A percentile compares a stretch with the other conserved stretches of the same genome.
Evolutionary conservation across 331 rosid genomes (phyloP).

Genomic region (Phaseolus coccineus): DNA sequence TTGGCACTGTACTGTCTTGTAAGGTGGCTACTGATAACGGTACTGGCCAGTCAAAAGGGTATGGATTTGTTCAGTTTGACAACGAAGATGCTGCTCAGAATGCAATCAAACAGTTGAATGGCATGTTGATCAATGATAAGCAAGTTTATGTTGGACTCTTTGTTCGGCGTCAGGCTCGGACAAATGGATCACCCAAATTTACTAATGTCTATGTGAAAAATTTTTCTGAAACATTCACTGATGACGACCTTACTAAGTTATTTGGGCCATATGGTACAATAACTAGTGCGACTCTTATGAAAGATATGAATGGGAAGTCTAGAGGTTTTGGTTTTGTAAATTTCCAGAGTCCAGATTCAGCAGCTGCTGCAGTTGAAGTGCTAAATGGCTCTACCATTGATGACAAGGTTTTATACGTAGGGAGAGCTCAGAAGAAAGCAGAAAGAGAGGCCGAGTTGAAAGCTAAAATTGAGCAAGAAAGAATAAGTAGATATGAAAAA

Average conservation of each 20-base stretch:
- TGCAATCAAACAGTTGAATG: constrained; percentile 70
- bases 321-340: constrained; percentile 88
- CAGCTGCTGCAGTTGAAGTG: constrained; percentile 71
- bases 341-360: constrained; percentile 60
- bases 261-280: constrained; percentile 66
- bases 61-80: constrained; percentile 87
- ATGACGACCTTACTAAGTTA: constrained; percentile 61
- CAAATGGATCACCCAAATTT: constrained; percentile 66
- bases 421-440: constrained; percentile 77
- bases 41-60: constrained; percentile 78
- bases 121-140: constrained; percentile 81
- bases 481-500: constrained; percentile 75
- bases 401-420: constrained; percentile 72
- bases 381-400: constrained; percentile 64
- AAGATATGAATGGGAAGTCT: constrained; percentile 73
- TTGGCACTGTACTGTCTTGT: constrained; percentile 86
- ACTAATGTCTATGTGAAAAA: constrained; percentile 84
- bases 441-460: constrained; percentile 82
- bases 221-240: constrained; percentile 57
- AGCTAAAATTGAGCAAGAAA: constrained; percentile 78
- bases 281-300: constrained; percentile 72
- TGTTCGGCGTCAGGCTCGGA: constrained; percentile 52
- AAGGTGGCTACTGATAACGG: constrained; percentile 70
- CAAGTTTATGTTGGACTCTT: constrained; percentile 74
- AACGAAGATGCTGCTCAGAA: constrained; percentile 66